These are phyloP conservation scores for Somion occarium DNA, from an alignment of 1,284 basidiomycete species.

Conservation along the genomic window DNA sequence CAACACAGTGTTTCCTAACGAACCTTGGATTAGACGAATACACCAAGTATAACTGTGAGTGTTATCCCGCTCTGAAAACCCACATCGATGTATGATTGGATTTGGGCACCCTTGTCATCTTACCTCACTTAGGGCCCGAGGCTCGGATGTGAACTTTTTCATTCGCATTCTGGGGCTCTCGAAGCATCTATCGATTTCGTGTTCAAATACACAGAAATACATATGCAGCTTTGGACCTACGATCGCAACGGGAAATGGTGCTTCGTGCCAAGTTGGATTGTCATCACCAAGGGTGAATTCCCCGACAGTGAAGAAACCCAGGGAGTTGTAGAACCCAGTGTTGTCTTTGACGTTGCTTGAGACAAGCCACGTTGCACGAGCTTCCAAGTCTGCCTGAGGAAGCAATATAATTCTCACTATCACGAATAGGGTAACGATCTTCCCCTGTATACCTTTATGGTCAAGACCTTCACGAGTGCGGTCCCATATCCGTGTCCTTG, in stretches of 20 bases:
- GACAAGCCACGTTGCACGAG: background rate
- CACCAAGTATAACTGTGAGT: too few relatives aligned
- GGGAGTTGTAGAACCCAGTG: constrained; percentile 9
- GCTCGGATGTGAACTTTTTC: too few relatives aligned
- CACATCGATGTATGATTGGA: too few relatives aligned
- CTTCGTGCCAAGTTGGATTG: constrained; percentile 3
- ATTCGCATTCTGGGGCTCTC: background rate
- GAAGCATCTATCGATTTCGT: background rate
- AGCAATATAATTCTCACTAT: background rate
- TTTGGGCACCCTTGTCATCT: too few relatives aligned
- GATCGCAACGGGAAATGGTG: background rate
- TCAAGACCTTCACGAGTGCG: background rate
- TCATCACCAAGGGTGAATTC: constrained; percentile 1
- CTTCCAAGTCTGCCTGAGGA: constrained; percentile 4
- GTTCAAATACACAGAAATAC: background rate
- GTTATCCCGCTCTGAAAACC: too few relatives aligned
- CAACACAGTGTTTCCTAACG: background rate
- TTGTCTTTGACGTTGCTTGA: constrained; percentile 12
- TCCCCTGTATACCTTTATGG: constrained; percentile 6
- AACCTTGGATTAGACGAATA: background rate
- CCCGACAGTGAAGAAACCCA: background rate
- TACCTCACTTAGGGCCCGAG: too few relatives aligned
- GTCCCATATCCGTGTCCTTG: constrained; percentile 8
- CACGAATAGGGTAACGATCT: background rate
- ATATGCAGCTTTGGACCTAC: background rate